A percentile compares a stretch with the other conserved stretches of the same genome.
Conservation (phyloP, 192 early-diverging fungal genomes). For the Coemansia javaensis region DNA sequence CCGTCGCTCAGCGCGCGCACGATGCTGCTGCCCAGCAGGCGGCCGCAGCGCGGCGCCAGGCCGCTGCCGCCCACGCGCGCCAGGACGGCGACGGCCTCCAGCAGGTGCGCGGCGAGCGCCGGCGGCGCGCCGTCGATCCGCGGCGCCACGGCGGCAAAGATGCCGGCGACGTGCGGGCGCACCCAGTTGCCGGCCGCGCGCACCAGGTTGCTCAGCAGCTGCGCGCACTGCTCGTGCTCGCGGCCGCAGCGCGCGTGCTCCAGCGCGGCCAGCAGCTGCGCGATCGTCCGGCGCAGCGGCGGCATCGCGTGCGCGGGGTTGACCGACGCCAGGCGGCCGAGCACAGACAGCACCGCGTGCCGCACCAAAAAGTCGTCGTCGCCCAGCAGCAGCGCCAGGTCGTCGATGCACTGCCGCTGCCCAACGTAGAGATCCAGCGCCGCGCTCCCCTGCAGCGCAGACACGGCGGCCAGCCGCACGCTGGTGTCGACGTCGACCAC, state of each 20-base stretch:
- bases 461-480: slow-evolving; percentile 22
- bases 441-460: slow-evolving; percentile 53
- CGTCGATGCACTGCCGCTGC: slow-evolving; percentile 85
- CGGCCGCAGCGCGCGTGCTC: slow-evolving; percentile 72
- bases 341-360: slow-evolving; percentile 74
- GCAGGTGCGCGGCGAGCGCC: slow-evolving; percentile 53
- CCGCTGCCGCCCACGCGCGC: slow-evolving; percentile 80
- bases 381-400: slow-evolving; percentile 84
- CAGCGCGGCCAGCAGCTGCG: slow-evolving; percentile 87
- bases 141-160: slow-evolving; percentile 77
- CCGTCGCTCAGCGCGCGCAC: slow-evolving; percentile 89
- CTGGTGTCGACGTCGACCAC: slow-evolving; percentile 67
- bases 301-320: slow-evolving; percentile 98
- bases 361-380: slow-evolving; percentile 90
- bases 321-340: slow-evolving; percentile 79
- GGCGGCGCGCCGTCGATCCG: slow-evolving; percentile 75
- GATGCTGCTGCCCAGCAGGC: slow-evolving; percentile 79
- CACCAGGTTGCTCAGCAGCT: slow-evolving; percentile 74
- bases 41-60: slow-evolving; percentile 71
- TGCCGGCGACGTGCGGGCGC: slow-evolving; percentile 89
- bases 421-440: slow-evolving; percentile 88
- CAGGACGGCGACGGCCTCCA: slow-evolving; percentile 68
- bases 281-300: slow-evolving; percentile 80
- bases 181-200: slow-evolving; percentile 75
- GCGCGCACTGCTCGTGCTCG: slow-evolving; percentile 40